Conservation (phyloP, 1,139 yeast species). For the Eremothecium coryli region DNA sequence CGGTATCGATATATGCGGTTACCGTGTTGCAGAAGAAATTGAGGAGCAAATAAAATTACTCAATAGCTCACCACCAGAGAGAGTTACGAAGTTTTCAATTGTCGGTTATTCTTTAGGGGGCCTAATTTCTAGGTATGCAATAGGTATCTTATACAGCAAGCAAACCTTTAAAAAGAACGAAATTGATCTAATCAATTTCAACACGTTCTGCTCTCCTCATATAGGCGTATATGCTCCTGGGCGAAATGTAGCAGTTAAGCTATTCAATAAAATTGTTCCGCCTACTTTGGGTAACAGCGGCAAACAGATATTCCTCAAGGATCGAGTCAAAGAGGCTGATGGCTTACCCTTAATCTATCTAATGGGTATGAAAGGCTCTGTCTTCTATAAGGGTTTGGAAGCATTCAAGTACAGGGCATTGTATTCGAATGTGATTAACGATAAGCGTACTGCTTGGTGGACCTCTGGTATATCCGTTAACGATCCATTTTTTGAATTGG, state of each 20-base stretch:
- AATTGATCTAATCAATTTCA: constrained; percentile 48
- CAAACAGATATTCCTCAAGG: constrained; percentile 58
- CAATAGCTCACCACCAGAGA: constrained; percentile 8
- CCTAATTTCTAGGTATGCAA: constrained; percentile 62
- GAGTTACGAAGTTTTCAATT: constrained; percentile 51
- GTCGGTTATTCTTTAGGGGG: constrained; percentile 85
- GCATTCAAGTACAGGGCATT: constrained; percentile 44
- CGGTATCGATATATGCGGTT: constrained; percentile 79
- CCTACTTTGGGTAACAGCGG: constrained; percentile 61
- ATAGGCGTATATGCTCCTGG: constrained; percentile 70
- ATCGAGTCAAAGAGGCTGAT: constrained; percentile 24
- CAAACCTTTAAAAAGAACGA: constrained; percentile 37
- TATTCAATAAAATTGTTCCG: constrained; percentile 57
- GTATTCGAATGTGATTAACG: constrained; percentile 71
- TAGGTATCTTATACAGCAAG: constrained; percentile 54
- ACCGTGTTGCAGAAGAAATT: constrained; percentile 64
- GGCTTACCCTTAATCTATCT: constrained; percentile 47
- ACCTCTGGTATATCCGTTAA: constrained; percentile 59
- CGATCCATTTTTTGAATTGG: constrained; percentile 46
- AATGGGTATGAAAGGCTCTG: constrained; percentile 56
- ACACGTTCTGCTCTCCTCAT: constrained; percentile 76
- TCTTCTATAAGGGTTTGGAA: constrained; percentile 48
- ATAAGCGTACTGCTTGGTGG: constrained; percentile 73
- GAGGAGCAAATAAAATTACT: constrained; percentile 34
- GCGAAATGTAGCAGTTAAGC: constrained; percentile 34